Base-by-base conservation (phyloP, 176 grass and related monocot genomes). In the Carex scoparia region DNA sequence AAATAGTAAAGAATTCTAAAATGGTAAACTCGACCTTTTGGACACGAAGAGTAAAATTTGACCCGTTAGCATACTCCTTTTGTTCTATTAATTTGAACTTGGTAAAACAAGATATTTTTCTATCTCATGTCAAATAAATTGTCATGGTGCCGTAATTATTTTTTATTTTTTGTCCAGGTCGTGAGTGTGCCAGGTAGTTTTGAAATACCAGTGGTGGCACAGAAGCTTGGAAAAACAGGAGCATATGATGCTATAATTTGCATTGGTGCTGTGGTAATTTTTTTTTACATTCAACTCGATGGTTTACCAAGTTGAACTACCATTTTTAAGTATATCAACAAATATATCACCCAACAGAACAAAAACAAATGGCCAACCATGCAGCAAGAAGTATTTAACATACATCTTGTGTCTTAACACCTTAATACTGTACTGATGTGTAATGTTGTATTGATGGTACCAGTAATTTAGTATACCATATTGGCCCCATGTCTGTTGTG, bases 121-220 rank as follows among this genome's bases (percentile, higher is more conserved):
- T 28, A 57, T 79, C 12, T 35, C 18, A 79, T 79, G 57, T 79
- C 18, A 7, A 72, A 72, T 19, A 46, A 16, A 18, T 32, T 0
- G 13, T 32, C 15, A 11, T 18, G 16, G 31, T 12, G 58, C 12
- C 28, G 7, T 79, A 58, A 79, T 79, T 79, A 33, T 79, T 7
- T 58, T 79, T 1, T 57, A 78, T 5, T 35, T 12, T 13, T 79
- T 57, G 13, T 91, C 57, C 68, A 99, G 97, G 88, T 99, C 82
- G 97, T 96, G 37, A 95, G 84, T 82, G 97, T 99, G 86, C 93
- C 97, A 85, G 93, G 97, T 56, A 94, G 97, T 81, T 99, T 99
- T 89, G 93, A 99, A 88, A 91, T 99, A 88, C 93, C 93, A 74
- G 87, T 99, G 27, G 89, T 91, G 0, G 93, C 97, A 63, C 97